Base-by-base conservation (phyloP, 371 early-diverging fungal genomes). In the Apophysomyces elegans region DNA sequence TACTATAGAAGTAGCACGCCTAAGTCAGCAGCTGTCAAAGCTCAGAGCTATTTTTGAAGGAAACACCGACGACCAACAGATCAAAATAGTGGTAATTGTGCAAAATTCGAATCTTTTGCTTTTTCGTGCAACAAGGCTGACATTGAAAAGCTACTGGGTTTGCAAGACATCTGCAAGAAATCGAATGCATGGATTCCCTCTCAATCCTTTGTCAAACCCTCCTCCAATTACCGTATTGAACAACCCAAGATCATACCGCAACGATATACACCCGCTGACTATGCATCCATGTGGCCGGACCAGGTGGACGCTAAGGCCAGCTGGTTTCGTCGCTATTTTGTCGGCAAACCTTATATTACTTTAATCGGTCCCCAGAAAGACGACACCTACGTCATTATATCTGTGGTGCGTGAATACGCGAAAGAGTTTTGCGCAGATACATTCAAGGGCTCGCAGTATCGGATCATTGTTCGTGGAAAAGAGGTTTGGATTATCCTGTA, bases 391-490 rank as follows among this genome's bases (percentile, higher is more conserved):
- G 54, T 50, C n/a, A 64, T 71, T 26, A 58, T 71, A 32, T 63
- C 67, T 32, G 67, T 67, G 1, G 71, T 71, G 7, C 60, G 61
- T 37, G 66, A 71, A 18, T 46, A 58, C 45, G 64, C 56, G 8
- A 46, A 58, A 38, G 63, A 61, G 41, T 54, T 62, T 61, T 64
- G 72, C 62, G 63, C 47, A 39, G 46, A 57, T 12, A 58, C 47
- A 38, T n/a, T 62, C 14, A 16, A 44, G n/a, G 59, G 59, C 18
- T 64, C 69, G 21, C 76, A 75, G 63, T 76, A 69, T 63, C 74
- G 80, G 14, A 71, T 80, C 47, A 80, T 80, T 12, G 59, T 76
- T 32, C 78, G 80, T 18, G 68, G 72, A 6, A 73, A 66, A 66
- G 61, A 73, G 63, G 77, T 73, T 50, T 21, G 54, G 16, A 12